Base-by-base conservation (phyloP, 2,329 filamentous ascomycete genomes). In the Exophiala sp. region DNA sequence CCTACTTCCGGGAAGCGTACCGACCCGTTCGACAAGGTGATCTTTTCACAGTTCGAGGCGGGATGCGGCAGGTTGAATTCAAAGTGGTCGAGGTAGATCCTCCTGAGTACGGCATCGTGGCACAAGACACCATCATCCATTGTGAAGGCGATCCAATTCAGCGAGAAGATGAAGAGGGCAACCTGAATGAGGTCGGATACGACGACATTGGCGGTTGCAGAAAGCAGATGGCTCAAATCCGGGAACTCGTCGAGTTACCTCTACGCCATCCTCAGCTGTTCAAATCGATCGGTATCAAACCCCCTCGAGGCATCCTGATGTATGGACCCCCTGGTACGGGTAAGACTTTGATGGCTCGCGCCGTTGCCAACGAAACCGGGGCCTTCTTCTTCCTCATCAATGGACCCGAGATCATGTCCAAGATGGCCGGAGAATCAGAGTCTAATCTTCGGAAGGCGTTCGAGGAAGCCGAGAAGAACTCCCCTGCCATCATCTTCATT, bases 211-310 rank as follows among this genome's bases (percentile, higher is more conserved):
- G 93, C 80, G 93, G 93, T 62, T 97, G 93, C 81, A 82, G 93
- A 67, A 98, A 98, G 77, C 93, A 98, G 76, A 97, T 98, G 93
- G 93, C 93, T 58, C 93, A 98, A 78, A 95, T 98, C 64, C 88
- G 93, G 68, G 93, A 98, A 72, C 83, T 98, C 79, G 93, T 98
- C 59, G 93, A 98, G 79, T 78, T 98, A 62, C 93, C 93, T 55
- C 81, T 98, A 56, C 85, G 93, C 66, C 93, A 98, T 73, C 93
- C 93, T 54, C 93, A 97, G 72, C 85, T 98, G 43, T 98, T 98
- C 86, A 98, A 97, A 80, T 97, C 91, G 34, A 97, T 98, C 66
- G 93, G 93, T 82, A 96, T 98, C 77, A 98, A 98, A 81, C 93
- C 93, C 48, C 93, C 93, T 39, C 89, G 93, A 66, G 93, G 93